These are phyloP conservation scores for Phyllosticta citriasiana DNA, from an alignment of 2,329 filamentous ascomycete genomes.

Conservation along the genomic window DNA sequence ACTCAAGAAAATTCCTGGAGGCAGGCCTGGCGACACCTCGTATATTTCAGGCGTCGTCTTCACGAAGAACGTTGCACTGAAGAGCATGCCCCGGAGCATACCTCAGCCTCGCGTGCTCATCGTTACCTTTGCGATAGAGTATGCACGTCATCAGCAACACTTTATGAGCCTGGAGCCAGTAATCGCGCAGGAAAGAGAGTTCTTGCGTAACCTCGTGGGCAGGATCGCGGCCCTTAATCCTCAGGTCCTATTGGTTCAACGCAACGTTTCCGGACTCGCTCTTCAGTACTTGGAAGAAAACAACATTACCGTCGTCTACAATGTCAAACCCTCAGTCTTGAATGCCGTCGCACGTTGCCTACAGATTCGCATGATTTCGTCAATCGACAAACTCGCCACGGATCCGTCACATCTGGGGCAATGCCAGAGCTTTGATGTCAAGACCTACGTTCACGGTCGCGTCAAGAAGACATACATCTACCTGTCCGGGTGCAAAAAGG, in stretches of 20 bases:
- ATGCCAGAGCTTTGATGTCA: constrained; percentile 84
- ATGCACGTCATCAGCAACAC: constrained; percentile 82
- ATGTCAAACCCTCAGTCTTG: constrained; percentile 92
- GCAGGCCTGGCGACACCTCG: constrained; percentile 80
- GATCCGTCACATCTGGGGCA: constrained; percentile 65
- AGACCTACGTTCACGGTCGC: constrained; percentile 80
- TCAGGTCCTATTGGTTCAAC: constrained; percentile 81
- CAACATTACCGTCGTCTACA: constrained; percentile 87
- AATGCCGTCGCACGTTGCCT: constrained; percentile 90
- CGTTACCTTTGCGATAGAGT: constrained; percentile 91
- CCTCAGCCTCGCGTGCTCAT: constrained; percentile 78
- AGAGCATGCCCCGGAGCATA: constrained; percentile 89
- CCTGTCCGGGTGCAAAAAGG: constrained; percentile 77
- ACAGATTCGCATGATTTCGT: constrained; percentile 85
- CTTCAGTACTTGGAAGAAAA: constrained; percentile 79
- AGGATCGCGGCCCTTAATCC: constrained; percentile 79
- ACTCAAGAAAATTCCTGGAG: constrained; percentile 89
- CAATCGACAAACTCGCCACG: constrained; percentile 82
- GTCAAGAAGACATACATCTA: constrained; percentile 94
- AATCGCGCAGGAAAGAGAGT: constrained; percentile 93
- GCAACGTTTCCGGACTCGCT: constrained; percentile 83
- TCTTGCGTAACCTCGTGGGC: constrained; percentile 80
- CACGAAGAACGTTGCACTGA: constrained; percentile 90
- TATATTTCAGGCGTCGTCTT: constrained; percentile 97
- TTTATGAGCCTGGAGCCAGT: constrained; percentile 98